Conservation (phyloP, 495 filamentous ascomycete genomes). For the Xylaria intraflava region DNA sequence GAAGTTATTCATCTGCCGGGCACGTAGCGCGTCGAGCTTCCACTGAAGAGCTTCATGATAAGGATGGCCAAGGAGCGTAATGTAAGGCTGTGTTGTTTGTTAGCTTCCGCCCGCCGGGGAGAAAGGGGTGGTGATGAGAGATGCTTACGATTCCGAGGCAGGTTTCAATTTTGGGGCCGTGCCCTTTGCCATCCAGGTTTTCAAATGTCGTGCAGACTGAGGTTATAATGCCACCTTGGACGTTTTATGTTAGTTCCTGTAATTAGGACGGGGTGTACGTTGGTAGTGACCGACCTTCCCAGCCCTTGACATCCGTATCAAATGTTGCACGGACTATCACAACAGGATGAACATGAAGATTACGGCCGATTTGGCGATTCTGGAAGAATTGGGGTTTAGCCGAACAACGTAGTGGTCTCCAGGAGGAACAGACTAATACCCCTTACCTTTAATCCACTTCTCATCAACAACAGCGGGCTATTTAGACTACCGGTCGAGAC, state of each 20-base stretch:
- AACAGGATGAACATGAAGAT: conserved; percentile 77
- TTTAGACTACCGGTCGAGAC: conserved; percentile 67
- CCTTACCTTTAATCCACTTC: conserved; percentile 55
- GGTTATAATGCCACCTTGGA: conserved; percentile 58
- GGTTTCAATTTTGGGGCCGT: conserved; percentile 76
- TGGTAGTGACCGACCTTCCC: conserved; percentile 54
- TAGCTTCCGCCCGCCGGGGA: conserved; percentile 1
- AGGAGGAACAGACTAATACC: neutral
- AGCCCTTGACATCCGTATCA: conserved; percentile 59
- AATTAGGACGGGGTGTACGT: neutral
- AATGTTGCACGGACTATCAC: conserved; percentile 54
- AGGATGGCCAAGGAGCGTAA: conserved; percentile 48
- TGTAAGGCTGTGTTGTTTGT: conserved; percentile 20
- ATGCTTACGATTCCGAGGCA: conserved; percentile 51
- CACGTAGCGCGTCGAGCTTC: conserved; percentile 57
- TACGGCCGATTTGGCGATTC: conserved; percentile 77
- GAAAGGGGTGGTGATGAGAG: neutral
- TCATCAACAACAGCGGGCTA: conserved; percentile 67
- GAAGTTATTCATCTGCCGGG: conserved; percentile 57
- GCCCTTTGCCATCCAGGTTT: conserved; percentile 71
- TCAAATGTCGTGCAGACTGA: conserved; percentile 70
- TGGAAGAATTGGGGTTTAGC: conserved; percentile 27
- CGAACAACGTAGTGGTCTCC: neutral
- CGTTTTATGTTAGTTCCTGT: neutral
- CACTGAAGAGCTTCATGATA: conserved; percentile 61